Evolutionary conservation across 345 rosid species (phyloP).

Genomic region (Pugionium cornutum): DNA sequence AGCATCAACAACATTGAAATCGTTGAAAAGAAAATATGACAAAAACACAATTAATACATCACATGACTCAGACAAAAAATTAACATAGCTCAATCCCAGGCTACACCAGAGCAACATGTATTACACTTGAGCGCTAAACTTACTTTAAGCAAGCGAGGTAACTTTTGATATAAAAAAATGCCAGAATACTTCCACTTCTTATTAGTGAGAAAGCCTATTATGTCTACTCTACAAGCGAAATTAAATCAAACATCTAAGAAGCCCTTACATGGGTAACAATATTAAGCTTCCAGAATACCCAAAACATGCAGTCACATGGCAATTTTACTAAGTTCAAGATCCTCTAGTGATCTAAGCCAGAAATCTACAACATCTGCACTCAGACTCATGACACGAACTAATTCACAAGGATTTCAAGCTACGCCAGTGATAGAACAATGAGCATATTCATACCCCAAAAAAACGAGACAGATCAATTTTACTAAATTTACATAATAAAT

Average conservation of each 20-base stretch:
- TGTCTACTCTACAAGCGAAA: background rate
- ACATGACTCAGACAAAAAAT: too few relatives aligned
- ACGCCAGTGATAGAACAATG: background rate
- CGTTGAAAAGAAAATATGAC: too few relatives aligned
- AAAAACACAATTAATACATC: too few relatives aligned
- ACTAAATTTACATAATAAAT: background rate
- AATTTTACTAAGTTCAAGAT: background rate
- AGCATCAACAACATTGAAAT: too few relatives aligned
- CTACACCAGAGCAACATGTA: too few relatives aligned
- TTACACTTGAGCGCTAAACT: too few relatives aligned
- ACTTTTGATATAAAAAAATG: too few relatives aligned
- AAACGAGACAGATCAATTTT: background rate
- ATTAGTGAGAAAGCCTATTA: too few relatives aligned
- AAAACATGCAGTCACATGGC: background rate
- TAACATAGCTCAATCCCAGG: too few relatives aligned
- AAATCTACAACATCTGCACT: background rate
- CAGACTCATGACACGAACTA: background rate
- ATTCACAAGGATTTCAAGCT: background rate
- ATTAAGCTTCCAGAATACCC: background rate
- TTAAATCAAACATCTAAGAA: background rate
- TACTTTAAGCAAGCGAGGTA: too few relatives aligned
- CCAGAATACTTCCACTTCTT: too few relatives aligned
- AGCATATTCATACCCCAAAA: background rate
- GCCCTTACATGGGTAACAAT: background rate
- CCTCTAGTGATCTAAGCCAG: constrained; percentile 1